Conservation (phyloP, 257 asterid genomes). For the Nicotiana noctiflora region DNA sequence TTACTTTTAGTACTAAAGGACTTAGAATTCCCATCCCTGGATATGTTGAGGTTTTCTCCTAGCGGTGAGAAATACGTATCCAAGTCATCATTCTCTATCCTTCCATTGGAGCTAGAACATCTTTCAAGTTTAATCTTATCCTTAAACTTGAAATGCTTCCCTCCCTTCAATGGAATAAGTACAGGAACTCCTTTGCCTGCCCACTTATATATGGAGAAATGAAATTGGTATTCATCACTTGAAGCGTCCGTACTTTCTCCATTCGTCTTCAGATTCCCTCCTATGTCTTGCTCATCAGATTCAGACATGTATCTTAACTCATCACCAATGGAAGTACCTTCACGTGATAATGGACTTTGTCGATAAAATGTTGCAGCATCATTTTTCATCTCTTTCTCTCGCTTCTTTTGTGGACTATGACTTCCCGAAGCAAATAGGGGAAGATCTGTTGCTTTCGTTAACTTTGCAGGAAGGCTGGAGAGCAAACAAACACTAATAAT, state of each 20-base stretch:
- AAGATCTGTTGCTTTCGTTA: slow-evolving; percentile 32
- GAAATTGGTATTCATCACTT: slow-evolving; percentile 39
- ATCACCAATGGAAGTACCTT: slow-evolving; percentile 23
- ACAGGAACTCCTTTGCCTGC: slow-evolving; percentile 61
- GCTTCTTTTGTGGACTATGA: slow-evolving; percentile 19
- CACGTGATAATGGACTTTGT: slow-evolving; percentile 42
- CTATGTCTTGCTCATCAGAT: slow-evolving; percentile 24
- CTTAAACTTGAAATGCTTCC: slow-evolving; percentile 22
- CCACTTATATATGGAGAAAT: slow-evolving; percentile 94
- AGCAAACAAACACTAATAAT: background rate
- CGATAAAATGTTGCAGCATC: slow-evolving; percentile 19
- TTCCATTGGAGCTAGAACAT: slow-evolving; percentile 31
- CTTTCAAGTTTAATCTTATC: slow-evolving; percentile 18
- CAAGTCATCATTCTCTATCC: slow-evolving; percentile 22
- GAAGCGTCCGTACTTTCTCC: slow-evolving; percentile 16
- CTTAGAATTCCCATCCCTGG: slow-evolving; percentile 6
- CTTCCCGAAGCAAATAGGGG: slow-evolving; percentile 35
- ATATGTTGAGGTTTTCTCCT: slow-evolving; percentile 1
- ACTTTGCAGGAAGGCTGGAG: slow-evolving; percentile 48
- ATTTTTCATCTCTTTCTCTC: slow-evolving; percentile 21
- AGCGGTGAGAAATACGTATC: background rate
- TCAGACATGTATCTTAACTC: slow-evolving; percentile 17
- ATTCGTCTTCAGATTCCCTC: slow-evolving; percentile 13
- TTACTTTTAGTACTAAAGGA: slow-evolving; percentile 12
- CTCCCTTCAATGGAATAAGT: slow-evolving; percentile 32